These are phyloP conservation scores for Tylopilus sp. DNA, from an alignment of 1,284 basidiomycete genomes.

Conservation along the genomic window DNA sequence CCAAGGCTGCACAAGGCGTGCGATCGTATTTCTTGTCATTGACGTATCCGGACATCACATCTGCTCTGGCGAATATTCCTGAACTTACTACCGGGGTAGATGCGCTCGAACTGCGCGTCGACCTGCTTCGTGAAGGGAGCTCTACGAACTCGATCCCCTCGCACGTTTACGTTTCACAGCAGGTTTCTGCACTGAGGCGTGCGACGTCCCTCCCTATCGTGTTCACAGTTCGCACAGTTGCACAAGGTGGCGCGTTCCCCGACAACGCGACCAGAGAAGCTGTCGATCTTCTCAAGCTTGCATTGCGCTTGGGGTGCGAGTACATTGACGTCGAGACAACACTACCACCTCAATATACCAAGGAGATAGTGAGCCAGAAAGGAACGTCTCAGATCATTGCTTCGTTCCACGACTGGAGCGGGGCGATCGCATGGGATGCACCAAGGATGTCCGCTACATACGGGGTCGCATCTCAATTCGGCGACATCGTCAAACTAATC, in stretches of 20 bases:
- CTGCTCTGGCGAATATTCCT: constrained; percentile 77
- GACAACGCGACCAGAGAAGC: constrained; percentile 82
- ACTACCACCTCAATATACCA: constrained; percentile 74
- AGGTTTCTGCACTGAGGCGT: constrained; percentile 86
- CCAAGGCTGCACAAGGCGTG: constrained; percentile 51
- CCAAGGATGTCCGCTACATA: constrained; percentile 77
- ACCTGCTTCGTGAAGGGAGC: constrained; percentile 76
- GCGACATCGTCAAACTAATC: constrained; percentile 95
- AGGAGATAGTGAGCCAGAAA: constrained; percentile 68
- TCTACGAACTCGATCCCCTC: constrained; percentile 71
- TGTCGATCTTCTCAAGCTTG: constrained; percentile 84
- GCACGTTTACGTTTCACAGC: constrained; percentile 80
- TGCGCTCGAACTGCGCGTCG: constrained; percentile 94
- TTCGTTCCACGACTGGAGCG: constrained; percentile 96
- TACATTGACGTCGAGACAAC: constrained; percentile 94
- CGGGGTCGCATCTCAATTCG: constrained; percentile 70
- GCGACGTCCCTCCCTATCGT: constrained; percentile 89
- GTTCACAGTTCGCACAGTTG: constrained; percentile 90
- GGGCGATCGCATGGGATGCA: constrained; percentile 86
- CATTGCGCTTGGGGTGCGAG: constrained; percentile 88
- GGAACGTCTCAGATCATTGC: constrained; percentile 87
- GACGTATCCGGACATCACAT: constrained; percentile 90
- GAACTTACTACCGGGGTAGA: constrained; percentile 89
- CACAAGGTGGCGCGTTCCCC: constrained; percentile 95
- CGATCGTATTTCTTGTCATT: constrained; percentile 93